phyloP scores from a whole-genome alignment of 176 grass and related monocot genomes.

The Bothriochloa decipiens region DNA sequence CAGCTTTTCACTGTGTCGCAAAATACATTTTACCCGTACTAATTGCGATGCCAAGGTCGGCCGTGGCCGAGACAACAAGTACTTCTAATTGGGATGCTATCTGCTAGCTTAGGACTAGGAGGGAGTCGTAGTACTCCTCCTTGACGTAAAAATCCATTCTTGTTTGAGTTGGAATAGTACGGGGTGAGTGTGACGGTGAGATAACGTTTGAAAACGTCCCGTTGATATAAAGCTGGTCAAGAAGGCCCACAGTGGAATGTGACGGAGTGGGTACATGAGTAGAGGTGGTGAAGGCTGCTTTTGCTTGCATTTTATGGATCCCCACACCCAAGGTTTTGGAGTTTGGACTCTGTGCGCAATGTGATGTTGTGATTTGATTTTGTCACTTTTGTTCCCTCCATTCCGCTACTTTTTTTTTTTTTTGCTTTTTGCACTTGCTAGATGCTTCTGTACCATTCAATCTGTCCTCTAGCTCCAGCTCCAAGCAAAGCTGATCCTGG shows the following conservation, averaged over 20 bases:
- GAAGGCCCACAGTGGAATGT: conserved; percentile 38
- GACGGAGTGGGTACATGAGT: conserved; percentile 44
- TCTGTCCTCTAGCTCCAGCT: conserved; percentile 45
- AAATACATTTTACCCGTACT: background rate
- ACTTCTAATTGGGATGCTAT: background rate
- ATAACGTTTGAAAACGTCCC: conserved; percentile 4
- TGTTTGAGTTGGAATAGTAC: background rate
- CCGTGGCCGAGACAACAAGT: background rate
- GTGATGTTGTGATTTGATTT: conserved; percentile 59
- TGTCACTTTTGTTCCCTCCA: conserved; percentile 45
- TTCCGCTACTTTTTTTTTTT: conserved; percentile 18
- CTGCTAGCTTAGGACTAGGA: background rate
- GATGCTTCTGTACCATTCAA: background rate
- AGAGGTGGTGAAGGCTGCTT: conserved; percentile 20
- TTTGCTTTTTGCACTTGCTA: background rate
- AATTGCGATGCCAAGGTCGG: background rate
- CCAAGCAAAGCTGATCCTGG: conserved; percentile 11
- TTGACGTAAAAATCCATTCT: background rate
- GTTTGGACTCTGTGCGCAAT: conserved; percentile 27
- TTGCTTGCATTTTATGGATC: conserved; percentile 31
- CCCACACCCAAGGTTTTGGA: conserved; percentile 32
- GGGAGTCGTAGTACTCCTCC: background rate
- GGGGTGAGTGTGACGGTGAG: background rate
- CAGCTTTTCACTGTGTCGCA: background rate
- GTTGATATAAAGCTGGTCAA: conserved; percentile 73